A percentile compares a stretch with the other conserved stretches of the same genome.
phyloP scores from a whole-genome alignment of 441 rosid genomes.

The Dalechampia spathulata region DNA sequence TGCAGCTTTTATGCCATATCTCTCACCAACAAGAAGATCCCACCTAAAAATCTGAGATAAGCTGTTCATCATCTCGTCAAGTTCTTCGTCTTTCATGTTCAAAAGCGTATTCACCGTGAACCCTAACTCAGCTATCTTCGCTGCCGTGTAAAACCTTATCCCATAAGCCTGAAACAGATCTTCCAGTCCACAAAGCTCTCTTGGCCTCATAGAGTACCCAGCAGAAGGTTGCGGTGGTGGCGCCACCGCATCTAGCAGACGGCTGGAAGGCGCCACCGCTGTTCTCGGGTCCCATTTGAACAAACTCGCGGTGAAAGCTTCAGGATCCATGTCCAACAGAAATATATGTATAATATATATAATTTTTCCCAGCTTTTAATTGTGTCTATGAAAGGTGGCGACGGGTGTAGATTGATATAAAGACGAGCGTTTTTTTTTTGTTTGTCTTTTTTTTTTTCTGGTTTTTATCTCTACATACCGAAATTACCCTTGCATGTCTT shows the following conservation, averaged over 20 bases:
- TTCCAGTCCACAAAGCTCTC: constrained; percentile 72
- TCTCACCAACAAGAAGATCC: constrained; percentile 91
- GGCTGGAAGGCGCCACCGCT: constrained; percentile 28
- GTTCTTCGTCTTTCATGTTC: constrained; percentile 88
- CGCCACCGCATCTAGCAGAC: constrained; percentile 23
- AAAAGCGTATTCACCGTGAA: constrained; percentile 83
- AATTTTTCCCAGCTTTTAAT: too few relatives aligned
- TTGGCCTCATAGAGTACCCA: constrained; percentile 31
- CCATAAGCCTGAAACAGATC: constrained; percentile 81
- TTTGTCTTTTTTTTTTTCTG: background rate
- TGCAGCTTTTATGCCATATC: constrained; percentile 88
- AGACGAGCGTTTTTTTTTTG: constrained; percentile 17
- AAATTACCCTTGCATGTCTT: constrained; percentile 31
- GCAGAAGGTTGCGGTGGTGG: constrained; percentile 21
- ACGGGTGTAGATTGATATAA: constrained; percentile 21
- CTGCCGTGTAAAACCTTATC: constrained; percentile 70
- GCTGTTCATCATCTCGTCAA: constrained; percentile 96
- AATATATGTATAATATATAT: too few relatives aligned
- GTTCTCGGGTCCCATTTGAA: constrained; percentile 81
- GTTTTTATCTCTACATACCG: constrained; percentile 1
- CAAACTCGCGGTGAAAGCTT: constrained; percentile 62
- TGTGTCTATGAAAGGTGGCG: constrained; percentile 3
- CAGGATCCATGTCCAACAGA: constrained; percentile 54
- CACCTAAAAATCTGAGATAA: constrained; percentile 75
- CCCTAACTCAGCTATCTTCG: constrained; percentile 87